Evolutionary conservation across 2,329 filamentous ascomycete genomes (phyloP).

Genomic region (Monosporascus sp.): DNA sequence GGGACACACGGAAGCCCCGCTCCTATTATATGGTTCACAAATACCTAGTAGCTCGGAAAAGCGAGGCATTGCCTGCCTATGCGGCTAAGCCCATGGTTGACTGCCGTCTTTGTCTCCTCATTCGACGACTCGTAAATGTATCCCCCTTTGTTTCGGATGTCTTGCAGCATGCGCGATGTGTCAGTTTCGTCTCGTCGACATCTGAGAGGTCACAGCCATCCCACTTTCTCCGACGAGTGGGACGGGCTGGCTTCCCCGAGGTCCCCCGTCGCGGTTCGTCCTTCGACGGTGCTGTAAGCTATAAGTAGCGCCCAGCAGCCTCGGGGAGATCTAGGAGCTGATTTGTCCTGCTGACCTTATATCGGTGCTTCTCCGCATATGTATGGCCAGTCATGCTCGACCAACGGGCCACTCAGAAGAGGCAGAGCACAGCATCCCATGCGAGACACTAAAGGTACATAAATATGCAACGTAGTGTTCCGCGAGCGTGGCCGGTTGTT

Average conservation of each 20-base stretch:
- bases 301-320: slow-evolving; percentile 19
- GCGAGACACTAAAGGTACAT: background rate
- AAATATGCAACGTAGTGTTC: slow-evolving; percentile 15
- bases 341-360: slow-evolving; percentile 26
- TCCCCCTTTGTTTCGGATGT: too few relatives aligned
- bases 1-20: too few relatives aligned
- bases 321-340: slow-evolving; percentile 21
- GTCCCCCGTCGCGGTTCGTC: background rate
- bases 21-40: too few relatives aligned
- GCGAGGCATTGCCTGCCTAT: too few relatives aligned
- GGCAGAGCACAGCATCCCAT: slow-evolving; percentile 13
- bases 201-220: too few relatives aligned
- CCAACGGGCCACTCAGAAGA: slow-evolving; percentile 8
- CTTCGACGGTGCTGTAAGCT: slow-evolving; percentile 8
- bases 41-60: too few relatives aligned
- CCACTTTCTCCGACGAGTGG: too few relatives aligned
- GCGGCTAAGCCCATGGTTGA: too few relatives aligned
- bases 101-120: too few relatives aligned
- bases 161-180: too few relatives aligned
- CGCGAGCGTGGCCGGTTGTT: background rate
- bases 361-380: slow-evolving; percentile 15
- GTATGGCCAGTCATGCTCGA: slow-evolving; percentile 11
- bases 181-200: too few relatives aligned
- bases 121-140: too few relatives aligned
- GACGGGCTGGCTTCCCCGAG: background rate